Evolutionary conservation across 2,329 filamentous ascomycete species (phyloP), one percentile per base, ranked within the genome.

Genomic region (Setomelanomma holmii): DNA sequence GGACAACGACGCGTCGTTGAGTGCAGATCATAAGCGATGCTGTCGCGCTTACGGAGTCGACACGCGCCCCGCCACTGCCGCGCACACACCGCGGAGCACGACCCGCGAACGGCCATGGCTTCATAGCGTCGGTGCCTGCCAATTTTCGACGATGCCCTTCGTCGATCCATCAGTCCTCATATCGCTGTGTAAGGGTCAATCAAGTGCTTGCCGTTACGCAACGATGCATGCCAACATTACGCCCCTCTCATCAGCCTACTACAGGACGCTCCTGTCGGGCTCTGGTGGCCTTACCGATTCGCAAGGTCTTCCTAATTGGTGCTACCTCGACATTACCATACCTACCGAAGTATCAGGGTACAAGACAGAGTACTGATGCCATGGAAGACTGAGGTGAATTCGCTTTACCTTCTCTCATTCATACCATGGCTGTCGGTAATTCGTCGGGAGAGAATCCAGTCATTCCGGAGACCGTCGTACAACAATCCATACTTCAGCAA

Each of bases 401-500:
- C 10, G 3, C 12, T 14, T 7, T 36, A n/a, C n/a, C 34, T 36
- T 36, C 34, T 5, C 11, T 30, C 34, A 4, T 17, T 36, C 10
- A 11, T n/a, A 35, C 8, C 34, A 36, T 4, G 19, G 23, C 36
- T 11, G 41, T 7, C 34, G 16, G 16, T 36, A 7, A 4, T n/a
- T 30, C 12, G 8, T 3, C 16, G 11, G 47, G 62, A 56, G 42
- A 62, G 51, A 56, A 40, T 27, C 40, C 27, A 42, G 53, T 53
- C 14, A 50, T 55, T 23, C 46, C 49, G 27, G 49, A 62, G 38
- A 59, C 53, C 7, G 46, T 53, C 33, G 51, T 54, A 42, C 66
- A 67, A 53, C 64, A 65, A 59, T 62, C 64, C 39, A 67, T 63
- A 45, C 58, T 66, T 54, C 63, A 67, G 58, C 67, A 67, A 67